Conservation (phyloP, 2,329 filamentous ascomycete species). For the Parasarocladium wereldwijsianum region DNA sequence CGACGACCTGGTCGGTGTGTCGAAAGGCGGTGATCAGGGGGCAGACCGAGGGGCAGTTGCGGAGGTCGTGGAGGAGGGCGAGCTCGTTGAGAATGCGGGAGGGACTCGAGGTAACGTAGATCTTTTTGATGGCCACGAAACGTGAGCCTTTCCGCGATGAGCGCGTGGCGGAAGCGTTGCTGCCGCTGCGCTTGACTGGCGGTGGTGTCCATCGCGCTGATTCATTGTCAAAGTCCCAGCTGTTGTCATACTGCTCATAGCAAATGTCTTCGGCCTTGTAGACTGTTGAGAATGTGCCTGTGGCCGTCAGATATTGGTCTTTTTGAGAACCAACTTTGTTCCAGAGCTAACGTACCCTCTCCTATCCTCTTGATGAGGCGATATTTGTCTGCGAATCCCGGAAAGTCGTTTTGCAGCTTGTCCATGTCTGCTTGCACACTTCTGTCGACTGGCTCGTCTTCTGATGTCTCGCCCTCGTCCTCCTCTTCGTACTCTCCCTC, state of each 20-base stretch:
- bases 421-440: constrained; percentile 74
- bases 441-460: constrained; percentile 51
- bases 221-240: constrained; percentile 66
- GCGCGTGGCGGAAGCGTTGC: constrained; percentile 16
- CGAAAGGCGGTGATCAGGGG: constrained; percentile 96
- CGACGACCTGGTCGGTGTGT: constrained; percentile 84
- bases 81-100: constrained; percentile 91
- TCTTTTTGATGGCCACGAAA: constrained; percentile 97
- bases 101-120: constrained; percentile 95
- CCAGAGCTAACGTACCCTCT: constrained; percentile 46
- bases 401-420: constrained; percentile 67
- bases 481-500: constrained; percentile 24
- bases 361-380: constrained; percentile 92
- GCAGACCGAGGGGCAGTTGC: constrained; percentile 72
- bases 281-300: constrained; percentile 94
- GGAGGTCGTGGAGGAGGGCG: constrained; percentile 78
- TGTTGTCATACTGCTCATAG: constrained; percentile 71
- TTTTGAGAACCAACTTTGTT: constrained; percentile 1
- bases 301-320: constrained; percentile 4
- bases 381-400: constrained; percentile 70
- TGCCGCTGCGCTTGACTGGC: constrained; percentile 38
- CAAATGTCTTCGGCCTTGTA: constrained; percentile 94
- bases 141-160: constrained; percentile 32
- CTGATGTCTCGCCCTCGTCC: constrained; percentile 28
- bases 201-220: constrained; percentile 55